Evolutionary conservation across 2,329 filamentous ascomycete genomes (phyloP).

Genomic region (Xylariomycetidae sp.): DNA sequence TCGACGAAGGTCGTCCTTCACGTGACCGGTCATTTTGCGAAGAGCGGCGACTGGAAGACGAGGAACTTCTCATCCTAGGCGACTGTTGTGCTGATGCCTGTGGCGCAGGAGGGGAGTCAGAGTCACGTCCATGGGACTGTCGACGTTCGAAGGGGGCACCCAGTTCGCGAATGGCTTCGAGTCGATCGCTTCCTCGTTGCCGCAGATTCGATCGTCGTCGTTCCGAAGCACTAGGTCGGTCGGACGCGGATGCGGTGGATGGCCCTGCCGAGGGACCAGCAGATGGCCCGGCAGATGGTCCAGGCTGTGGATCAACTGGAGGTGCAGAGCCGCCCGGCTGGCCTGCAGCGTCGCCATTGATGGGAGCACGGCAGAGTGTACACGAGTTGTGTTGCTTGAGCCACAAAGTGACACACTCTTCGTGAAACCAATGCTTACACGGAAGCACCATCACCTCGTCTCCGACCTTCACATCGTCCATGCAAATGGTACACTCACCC

Average conservation of each 20-base stretch:
- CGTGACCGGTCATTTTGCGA: slow-evolving; percentile 24
- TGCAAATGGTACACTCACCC: slow-evolving; percentile 90
- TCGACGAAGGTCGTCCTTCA: slow-evolving; percentile 28
- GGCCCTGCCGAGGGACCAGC: slow-evolving; percentile 1
- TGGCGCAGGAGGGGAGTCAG: slow-evolving; percentile 21
- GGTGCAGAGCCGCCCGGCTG: slow-evolving; percentile 13
- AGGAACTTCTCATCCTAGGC: slow-evolving; percentile 21
- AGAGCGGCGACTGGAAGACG: slow-evolving; percentile 18
- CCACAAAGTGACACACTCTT: slow-evolving; percentile 76
- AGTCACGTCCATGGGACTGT: slow-evolving; percentile 14
- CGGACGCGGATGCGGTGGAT: slow-evolving; percentile 11
- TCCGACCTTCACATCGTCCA: slow-evolving; percentile 71
- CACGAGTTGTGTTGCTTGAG: slow-evolving; percentile 88
- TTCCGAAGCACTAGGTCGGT: slow-evolving; percentile 11
- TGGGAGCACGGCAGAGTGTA: slow-evolving; percentile 66
- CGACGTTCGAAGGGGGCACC: slow-evolving; percentile 9
- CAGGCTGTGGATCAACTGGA: slow-evolving; percentile 5
- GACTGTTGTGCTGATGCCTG: slow-evolving; percentile 11
- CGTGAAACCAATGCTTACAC: slow-evolving; percentile 93
- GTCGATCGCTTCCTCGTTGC: slow-evolving; percentile 14
- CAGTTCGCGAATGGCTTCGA: slow-evolving; percentile 16
- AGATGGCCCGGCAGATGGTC: slow-evolving; percentile 7
- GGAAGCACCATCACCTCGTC: slow-evolving; percentile 73
- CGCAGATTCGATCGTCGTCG: slow-evolving; percentile 17
- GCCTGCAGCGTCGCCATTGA: slow-evolving; percentile 34